Evolutionary conservation across 192 early-diverging fungal species (phyloP).

Genomic region (Coemansia sp.): DNA sequence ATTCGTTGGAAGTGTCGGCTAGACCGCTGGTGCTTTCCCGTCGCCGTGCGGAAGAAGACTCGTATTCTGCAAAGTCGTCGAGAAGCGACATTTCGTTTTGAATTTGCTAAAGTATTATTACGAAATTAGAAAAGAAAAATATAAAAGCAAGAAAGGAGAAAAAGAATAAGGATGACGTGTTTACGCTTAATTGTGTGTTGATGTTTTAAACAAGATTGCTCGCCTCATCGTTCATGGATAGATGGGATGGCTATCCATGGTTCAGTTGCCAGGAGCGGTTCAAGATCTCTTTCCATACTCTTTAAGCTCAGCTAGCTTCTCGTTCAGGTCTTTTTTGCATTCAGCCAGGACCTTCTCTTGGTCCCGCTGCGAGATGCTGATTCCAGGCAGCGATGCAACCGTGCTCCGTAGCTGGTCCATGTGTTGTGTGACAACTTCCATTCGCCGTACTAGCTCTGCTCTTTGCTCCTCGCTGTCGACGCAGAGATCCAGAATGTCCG

Average conservation of each 20-base stretch:
- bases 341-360: conserved; percentile 49
- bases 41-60: conserved; percentile 22
- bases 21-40: conserved; percentile 19
- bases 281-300: conserved; percentile 24
- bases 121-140: neutral
- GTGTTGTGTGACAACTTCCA: conserved; percentile 43
- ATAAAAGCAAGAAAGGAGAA: neutral
- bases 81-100: conserved; percentile 46
- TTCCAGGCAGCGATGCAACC: conserved; percentile 42
- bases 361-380: conserved; percentile 49
- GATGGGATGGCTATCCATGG: neutral
- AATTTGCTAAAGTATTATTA: neutral
- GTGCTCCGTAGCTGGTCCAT: conserved; percentile 33
- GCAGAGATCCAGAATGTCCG: conserved; percentile 44
- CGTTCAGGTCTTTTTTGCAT: conserved; percentile 32
- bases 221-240: too few species aligned
- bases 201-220: neutral
- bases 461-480: conserved; percentile 36
- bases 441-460: conserved; percentile 43
- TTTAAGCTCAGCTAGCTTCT: conserved; percentile 30
- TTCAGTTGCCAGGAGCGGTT: neutral
- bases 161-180: neutral
- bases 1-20: conserved; percentile 8
- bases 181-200: neutral
- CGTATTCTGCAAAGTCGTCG: conserved; percentile 53